Evolutionary conservation across 2,329 filamentous ascomycete genomes (phyloP).

Genomic region (Hymenoscyphus occultus): DNA sequence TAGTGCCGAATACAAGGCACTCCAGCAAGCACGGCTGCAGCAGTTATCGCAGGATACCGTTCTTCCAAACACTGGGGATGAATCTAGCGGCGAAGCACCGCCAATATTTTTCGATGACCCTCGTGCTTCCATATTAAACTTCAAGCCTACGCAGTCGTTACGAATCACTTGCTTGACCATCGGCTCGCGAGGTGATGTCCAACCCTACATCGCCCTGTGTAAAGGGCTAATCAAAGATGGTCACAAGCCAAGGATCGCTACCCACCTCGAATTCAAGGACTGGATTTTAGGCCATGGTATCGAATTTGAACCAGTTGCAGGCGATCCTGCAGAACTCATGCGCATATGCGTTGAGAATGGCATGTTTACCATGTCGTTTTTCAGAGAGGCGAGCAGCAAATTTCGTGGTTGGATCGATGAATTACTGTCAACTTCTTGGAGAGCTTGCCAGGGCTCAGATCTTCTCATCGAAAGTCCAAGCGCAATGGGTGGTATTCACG

Average conservation of each 20-base stretch:
- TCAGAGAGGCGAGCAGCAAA: conserved; percentile 79
- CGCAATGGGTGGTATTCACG: conserved; percentile 96
- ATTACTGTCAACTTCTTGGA: conserved; percentile 76
- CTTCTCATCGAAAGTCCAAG: conserved; percentile 92
- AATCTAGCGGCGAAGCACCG: conserved; percentile 53
- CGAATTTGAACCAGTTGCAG: conserved; percentile 82
- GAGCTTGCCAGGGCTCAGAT: conserved; percentile 81
- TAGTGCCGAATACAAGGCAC: conserved; percentile 74
- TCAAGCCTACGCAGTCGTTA: conserved; percentile 78
- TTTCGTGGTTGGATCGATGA: conserved; percentile 96
- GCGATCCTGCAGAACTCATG: conserved; percentile 94
- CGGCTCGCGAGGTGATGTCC: conserved; percentile 91
- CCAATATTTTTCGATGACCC: conserved; percentile 88
- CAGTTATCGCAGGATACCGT: conserved; percentile 51
- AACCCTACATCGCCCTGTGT: conserved; percentile 95
- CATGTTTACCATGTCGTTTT: conserved; percentile 91
- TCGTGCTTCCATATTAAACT: conserved; percentile 81
- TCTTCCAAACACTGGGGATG: conserved; percentile 46
- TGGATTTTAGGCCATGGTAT: conserved; percentile 95
- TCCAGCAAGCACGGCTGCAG: conserved; percentile 68
- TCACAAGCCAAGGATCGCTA: conserved; percentile 83
- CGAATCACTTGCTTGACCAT: conserved; percentile 93
- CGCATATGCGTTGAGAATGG: conserved; percentile 93
- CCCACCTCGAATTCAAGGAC: conserved; percentile 81
- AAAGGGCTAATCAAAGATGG: conserved; percentile 87